Base-by-base conservation (phyloP, 2,329 filamentous ascomycete genomes). In the Cucurbitaria berberidis region DNA sequence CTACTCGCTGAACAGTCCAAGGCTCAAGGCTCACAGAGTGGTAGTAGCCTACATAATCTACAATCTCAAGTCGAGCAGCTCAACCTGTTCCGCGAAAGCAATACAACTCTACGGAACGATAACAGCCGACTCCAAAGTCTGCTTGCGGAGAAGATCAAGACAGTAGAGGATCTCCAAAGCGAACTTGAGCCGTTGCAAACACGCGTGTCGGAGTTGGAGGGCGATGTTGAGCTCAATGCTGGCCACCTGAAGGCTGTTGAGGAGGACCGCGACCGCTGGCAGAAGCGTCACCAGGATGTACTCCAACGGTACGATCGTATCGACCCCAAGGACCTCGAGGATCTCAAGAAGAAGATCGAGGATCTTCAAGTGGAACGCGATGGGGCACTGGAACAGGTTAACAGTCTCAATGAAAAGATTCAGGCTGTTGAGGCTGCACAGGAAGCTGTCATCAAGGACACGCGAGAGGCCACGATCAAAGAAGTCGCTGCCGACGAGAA, bases 1-100 rank as follows among this genome's bases (percentile, higher is more conserved):
- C 86, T 99, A 18, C 90, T 96, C 53, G 90, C 97, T 72, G 93
- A 98, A 73, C 87, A 88, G 42, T 82, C 88, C 35, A 86, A 92
- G 50, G 84, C 87, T 1, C 90, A 96, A 60, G 87, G 82, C 52
- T 85, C 89, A 42, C 85, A 89, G 59, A 88, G 83, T 50, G 88
- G 89, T 11, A 83, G 90, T 69, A 91, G 87, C 44, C 91, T 97
- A 70, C 91, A 90, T 69, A 92, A 96, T 66, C 83, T 99, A 4
- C 92, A 96, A 86, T 88, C 96, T 61, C 97, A 96, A 60, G 84
- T 99, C 55, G 95, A 96, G 67, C 92, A 99, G 75, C 85, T 99
- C 54, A 99, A 99, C 67, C 82, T 97, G 15, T 96, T 96, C 81
- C 89, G 95, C 10, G 95, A 99, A 77, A 97, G 93, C 78, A 96